These are phyloP conservation scores for Fraxinus paxiana DNA, from an alignment of 305 asterid species.

Conservation along the genomic window DNA sequence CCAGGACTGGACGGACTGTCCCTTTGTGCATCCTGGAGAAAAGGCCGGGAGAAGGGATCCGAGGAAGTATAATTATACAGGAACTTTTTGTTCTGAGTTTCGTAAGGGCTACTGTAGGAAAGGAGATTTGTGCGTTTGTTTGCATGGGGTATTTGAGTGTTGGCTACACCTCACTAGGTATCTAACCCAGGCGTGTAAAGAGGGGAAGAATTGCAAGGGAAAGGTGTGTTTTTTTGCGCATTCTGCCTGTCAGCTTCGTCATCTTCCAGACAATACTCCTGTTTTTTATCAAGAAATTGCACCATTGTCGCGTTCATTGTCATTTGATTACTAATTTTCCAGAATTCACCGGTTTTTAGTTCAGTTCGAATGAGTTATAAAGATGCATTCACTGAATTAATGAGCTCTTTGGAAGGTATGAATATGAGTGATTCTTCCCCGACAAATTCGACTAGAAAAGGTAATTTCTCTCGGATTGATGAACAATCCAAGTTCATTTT, in stretches of 20 bases:
- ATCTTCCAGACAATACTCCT: background rate
- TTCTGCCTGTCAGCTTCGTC: slow-evolving; percentile 65
- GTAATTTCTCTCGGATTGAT: slow-evolving; percentile 40
- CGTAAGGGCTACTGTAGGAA: slow-evolving; percentile 55
- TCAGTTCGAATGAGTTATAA: slow-evolving; percentile 36
- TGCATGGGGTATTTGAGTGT: slow-evolving; percentile 78
- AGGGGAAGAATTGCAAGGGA: slow-evolving; percentile 76
- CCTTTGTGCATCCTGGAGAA: slow-evolving; percentile 84
- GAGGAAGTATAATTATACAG: slow-evolving; percentile 51
- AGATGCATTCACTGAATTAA: slow-evolving; percentile 54
- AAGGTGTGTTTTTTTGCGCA: slow-evolving; percentile 82
- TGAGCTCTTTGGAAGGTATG: slow-evolving; percentile 63
- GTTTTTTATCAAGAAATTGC: slow-evolving; percentile 18
- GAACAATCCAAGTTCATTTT: slow-evolving; percentile 53
- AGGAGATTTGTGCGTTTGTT: slow-evolving; percentile 65
- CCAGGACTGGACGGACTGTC: slow-evolving; percentile 96
- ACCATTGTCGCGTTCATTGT: slow-evolving; percentile 55
- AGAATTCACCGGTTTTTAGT: slow-evolving; percentile 20
- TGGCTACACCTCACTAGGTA: slow-evolving; percentile 82
- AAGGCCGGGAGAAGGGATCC: slow-evolving; percentile 86
- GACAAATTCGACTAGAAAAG: background rate
- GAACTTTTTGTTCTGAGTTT: slow-evolving; percentile 65
- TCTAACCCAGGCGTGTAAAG: slow-evolving; percentile 78
- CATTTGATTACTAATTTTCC: slow-evolving; percentile 53
- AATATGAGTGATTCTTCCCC: slow-evolving; percentile 23